Percentiles rank a stretch among this genome's conserved stretches.
Evolutionary conservation across 768 basidiomycete genomes (phyloP).

Genomic region (Lactifluus volemus): DNA sequence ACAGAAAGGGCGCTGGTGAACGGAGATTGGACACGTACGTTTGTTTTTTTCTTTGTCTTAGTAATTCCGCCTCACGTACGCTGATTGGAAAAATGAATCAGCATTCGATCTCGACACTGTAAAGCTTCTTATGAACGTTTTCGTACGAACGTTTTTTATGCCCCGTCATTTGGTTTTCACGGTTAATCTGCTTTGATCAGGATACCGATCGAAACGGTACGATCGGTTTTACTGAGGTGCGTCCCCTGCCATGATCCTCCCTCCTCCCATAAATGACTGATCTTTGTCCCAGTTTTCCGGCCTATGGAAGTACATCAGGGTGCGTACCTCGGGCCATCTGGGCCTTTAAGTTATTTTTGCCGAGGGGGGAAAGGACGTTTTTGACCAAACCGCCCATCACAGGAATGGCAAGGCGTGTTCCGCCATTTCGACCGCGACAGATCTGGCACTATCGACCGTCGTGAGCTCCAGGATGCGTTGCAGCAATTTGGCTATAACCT

Average conservation of each 20-base stretch:
- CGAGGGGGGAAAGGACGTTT: not conserved
- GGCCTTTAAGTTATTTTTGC: not conserved
- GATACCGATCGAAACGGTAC: constrained; percentile 71
- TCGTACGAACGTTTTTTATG: constrained; percentile 39
- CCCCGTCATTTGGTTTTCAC: not conserved
- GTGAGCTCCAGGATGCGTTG: constrained; percentile 62
- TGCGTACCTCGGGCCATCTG: constrained; percentile 12
- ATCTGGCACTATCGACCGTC: constrained; percentile 67
- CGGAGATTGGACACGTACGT: constrained; percentile 72
- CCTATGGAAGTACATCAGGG: constrained; percentile 78
- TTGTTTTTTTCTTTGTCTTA: no score
- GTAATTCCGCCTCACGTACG: not conserved
- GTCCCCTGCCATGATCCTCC: not conserved
- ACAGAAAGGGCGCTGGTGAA: constrained; percentile 42
- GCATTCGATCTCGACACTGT: constrained; percentile 84
- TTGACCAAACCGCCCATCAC: not conserved
- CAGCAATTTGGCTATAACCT: constrained; percentile 73
- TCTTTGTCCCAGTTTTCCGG: constrained; percentile 45
- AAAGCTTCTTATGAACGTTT: constrained; percentile 75
- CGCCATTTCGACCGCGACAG: constrained; percentile 77
- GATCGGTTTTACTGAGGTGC: constrained; percentile 70
- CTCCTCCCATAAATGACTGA: constrained; percentile 6
- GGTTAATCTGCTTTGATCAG: constrained; percentile 20
- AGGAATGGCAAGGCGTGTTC: constrained; percentile 84
- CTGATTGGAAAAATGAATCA: constrained; percentile 22